These are phyloP conservation scores for Aspergillus aculeatinus DNA, from an alignment of 2,329 filamentous ascomycete genomes.

Conservation along the genomic window DNA sequence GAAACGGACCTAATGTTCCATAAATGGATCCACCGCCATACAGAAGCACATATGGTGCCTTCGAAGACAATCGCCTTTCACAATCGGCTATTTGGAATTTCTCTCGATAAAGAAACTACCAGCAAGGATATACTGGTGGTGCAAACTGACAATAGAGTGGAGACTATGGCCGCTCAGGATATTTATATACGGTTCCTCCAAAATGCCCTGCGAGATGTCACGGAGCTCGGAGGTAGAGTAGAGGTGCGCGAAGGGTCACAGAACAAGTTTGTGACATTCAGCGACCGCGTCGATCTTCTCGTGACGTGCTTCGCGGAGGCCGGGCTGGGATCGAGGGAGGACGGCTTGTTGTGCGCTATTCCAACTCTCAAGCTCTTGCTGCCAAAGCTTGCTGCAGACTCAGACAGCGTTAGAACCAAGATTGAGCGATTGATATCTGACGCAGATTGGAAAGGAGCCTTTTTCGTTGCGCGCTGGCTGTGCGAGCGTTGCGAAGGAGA, in stretches of 20 bases:
- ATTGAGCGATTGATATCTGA: slow-evolving; percentile 7
- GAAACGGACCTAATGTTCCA: slow-evolving; percentile 29
- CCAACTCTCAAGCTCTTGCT: slow-evolving; percentile 25
- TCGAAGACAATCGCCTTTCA: slow-evolving; percentile 18
- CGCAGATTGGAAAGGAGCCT: slow-evolving; percentile 23
- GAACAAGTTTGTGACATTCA: slow-evolving; percentile 18
- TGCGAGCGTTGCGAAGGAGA: slow-evolving; percentile 23
- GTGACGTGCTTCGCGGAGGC: slow-evolving; percentile 24
- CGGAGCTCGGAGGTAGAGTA: slow-evolving; percentile 16
- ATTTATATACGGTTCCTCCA: slow-evolving; percentile 34
- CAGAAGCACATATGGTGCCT: slow-evolving; percentile 22
- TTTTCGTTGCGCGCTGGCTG: slow-evolving; percentile 26
- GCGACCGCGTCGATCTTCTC: slow-evolving; percentile 25
- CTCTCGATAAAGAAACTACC: slow-evolving; percentile 1
- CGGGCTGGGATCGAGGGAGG: slow-evolving; percentile 29
- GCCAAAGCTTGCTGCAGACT: slow-evolving; percentile 26
- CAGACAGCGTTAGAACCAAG: slow-evolving; percentile 5
- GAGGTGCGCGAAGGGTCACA: slow-evolving; percentile 19
- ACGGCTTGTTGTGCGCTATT: slow-evolving; percentile 35
- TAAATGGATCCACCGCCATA: slow-evolving; percentile 35
- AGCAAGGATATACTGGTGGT: slow-evolving; percentile 24
- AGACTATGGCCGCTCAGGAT: slow-evolving; percentile 34
- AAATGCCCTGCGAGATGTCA: slow-evolving; percentile 12
- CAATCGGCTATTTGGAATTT: slow-evolving; percentile 23
- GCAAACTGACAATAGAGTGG: slow-evolving; percentile 23